Evolutionary conservation across 352 stramenopile genomes (phyloP).

Genomic region (Globisporangium recalcitrans): DNA sequence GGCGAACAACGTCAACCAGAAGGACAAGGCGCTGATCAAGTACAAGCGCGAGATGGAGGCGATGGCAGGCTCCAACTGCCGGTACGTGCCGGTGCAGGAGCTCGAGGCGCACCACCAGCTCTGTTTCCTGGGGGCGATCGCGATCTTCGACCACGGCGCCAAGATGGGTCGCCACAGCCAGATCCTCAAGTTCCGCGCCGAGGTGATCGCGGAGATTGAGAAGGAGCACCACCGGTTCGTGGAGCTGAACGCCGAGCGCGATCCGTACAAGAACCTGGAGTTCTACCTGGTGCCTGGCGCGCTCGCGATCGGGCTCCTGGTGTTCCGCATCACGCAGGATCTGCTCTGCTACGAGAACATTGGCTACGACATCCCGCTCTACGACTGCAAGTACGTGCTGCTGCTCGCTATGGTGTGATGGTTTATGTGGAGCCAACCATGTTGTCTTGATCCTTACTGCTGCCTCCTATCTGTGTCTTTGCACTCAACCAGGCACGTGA

Average conservation of each 20-base stretch:
- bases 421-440: not conserved
- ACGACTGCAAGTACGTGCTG: constrained; percentile 86
- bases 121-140: constrained; percentile 75
- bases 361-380: constrained; percentile 82
- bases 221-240: constrained; percentile 88
- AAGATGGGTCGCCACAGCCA: constrained; percentile 92
- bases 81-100: constrained; percentile 87
- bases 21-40: constrained; percentile 70
- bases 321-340: constrained; percentile 86
- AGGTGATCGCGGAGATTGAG: constrained; percentile 86
- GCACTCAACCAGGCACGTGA: constrained; percentile 56
- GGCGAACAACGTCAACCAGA: constrained; percentile 96
- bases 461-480: constrained; percentile 10
- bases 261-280: constrained; percentile 93
- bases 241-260: constrained; percentile 93
- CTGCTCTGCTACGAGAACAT: constrained; percentile 82
- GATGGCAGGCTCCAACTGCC: constrained; percentile 75
- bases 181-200: constrained; percentile 85
- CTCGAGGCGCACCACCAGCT: constrained; percentile 87
- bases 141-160: constrained; percentile 91
- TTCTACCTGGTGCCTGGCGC: constrained; percentile 92
- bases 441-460: constrained; percentile 10
- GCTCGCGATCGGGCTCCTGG: constrained; percentile 85
- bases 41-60: constrained; percentile 96
- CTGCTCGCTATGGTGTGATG: not conserved